Evolutionary conservation across 2,329 filamentous ascomycete species (phyloP), one percentile per base, ranked within the genome.

Genomic region (Verticillium isaacii): DNA sequence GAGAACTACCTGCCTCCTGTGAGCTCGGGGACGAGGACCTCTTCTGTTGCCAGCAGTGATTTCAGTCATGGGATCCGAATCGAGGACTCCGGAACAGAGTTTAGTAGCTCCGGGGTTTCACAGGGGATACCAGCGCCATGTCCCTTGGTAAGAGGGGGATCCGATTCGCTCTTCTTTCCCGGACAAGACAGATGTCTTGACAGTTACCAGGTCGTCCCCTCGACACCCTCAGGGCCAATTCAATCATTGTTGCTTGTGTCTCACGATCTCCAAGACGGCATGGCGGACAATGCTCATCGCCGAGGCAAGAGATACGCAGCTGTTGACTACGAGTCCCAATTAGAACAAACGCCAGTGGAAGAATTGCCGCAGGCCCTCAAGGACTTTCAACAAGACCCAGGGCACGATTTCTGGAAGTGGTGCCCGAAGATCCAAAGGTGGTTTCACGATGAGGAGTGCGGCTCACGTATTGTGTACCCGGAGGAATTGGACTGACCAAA

Each of bases 391-490:
- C n/a, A 57, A 23, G 55, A 61, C 17, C 60, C 60, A n/a, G 60
- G 55, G n/a, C 60, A 61, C n/a, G 15, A 37, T 14, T 61, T 61
- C 25, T 61, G 60, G 60, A 57, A 9, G 5, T 61, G 60, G 60
- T 56, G 52, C 6, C 36, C 29, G 3, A 17, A 5, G n/a, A 25
- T 29, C 17, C 12, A 15, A 15, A 23, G n/a, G 29, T 61, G 60
- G 60, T 57, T 57, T 23, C 37, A 57, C 12, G 55, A 61, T 19
- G 32, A 54, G 19, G 39, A 57, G 7, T 36, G 37, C 12, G 54
- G 55, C 15, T 57, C 55, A 1, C 11, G 56, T 3, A 61, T 61
- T 7, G 34, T 41, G 37, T 61, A 15, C 14, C 60, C 60, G 6
- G 37, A 32, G 7, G 60, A 61, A 12, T 39, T 57, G 55, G 55